Evolutionary conservation across 371 early-diverging fungal genomes (phyloP), one percentile per base, ranked within the genome.

Genomic region (Rhizopus stolonifer): DNA sequence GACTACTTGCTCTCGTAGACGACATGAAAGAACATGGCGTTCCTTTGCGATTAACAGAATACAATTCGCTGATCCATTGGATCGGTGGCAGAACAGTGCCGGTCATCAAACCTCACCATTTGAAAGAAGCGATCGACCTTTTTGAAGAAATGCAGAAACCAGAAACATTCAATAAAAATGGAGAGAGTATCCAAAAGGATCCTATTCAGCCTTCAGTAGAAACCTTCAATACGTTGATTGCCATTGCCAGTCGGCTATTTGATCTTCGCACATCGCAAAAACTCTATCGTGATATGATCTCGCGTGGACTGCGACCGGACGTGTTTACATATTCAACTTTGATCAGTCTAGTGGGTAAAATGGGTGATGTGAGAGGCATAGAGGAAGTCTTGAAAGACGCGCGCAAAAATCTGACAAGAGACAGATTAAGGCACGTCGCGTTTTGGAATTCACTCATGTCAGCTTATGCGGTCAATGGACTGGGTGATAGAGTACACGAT

Each of bases 271-370:
- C 70, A 24, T 72, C 78, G 11, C 74, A 78, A 39, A 72, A 68
- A 18, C 56, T 78, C 13, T 78, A 78, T 58, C 67, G 74, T 38
- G 70, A 70, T 14, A 74, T 78, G 74, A 26, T 70, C 11, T 68
- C 78, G 4, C 61, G 63, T 22, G 61, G 47, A 2, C 38, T 78
- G 4, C 50, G 54, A 13, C 70, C 78, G 0, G 72, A 78, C 24
- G 54, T 22, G 6, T 67, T 58, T 17, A 78, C 78, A 1, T 78
- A 74, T 29, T 54, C 74, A 0, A 68, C 71, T 0, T 49, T 78
- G n/a, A 17, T 78, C 4, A 32, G 61, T 21, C 57, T 68, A 3
- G 61, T 78, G 65, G 69, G 70, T 0, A 49, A 50, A 17, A 59
- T 69, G 49, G 68, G 70, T 2, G 74, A 78, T 49, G 32, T 66